These are phyloP conservation scores for Tirmania nivea DNA, from an alignment of 495 filamentous ascomycete species.

Conservation along the genomic window DNA sequence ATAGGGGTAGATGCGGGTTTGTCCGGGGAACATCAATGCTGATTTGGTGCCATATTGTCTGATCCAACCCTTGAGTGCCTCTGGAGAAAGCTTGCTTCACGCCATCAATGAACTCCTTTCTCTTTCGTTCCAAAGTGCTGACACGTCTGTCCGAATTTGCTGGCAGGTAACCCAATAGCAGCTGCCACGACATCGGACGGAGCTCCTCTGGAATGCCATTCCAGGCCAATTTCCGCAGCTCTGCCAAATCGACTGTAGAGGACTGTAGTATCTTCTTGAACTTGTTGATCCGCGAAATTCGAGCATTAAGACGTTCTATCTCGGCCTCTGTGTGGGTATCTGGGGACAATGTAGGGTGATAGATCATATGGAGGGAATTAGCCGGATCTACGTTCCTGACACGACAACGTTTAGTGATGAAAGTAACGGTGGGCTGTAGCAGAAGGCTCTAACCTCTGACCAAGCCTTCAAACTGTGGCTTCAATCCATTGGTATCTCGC, in stretches of 20 bases:
- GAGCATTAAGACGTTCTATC: conserved; percentile 62
- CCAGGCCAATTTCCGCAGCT: conserved; percentile 72
- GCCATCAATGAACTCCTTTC: conserved; percentile 91
- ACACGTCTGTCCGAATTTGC: conserved; percentile 84
- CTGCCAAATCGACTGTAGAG: conserved; percentile 62
- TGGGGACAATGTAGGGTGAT: conserved; percentile 51
- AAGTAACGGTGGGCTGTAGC: background rate
- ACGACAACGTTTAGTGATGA: conserved; percentile 1
- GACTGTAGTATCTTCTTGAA: conserved; percentile 91
- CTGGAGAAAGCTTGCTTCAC: conserved; percentile 86
- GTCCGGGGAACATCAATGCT: conserved; percentile 95
- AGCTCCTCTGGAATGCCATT: conserved; percentile 86
- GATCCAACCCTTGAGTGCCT: conserved; percentile 51
- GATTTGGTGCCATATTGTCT: conserved; percentile 96
- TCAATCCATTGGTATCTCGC: conserved; percentile 76
- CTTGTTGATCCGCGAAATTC: conserved; percentile 90
- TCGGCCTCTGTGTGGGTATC: conserved; percentile 41
- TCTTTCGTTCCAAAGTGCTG: conserved; percentile 74
- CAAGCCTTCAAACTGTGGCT: conserved; percentile 94
- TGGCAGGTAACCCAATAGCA: conserved; percentile 83
- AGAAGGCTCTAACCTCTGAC: conserved; percentile 36
- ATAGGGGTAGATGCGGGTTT: conserved; percentile 84
- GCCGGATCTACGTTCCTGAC: conserved; percentile 47
- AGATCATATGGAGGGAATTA: conserved; percentile 85
- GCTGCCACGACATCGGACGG: conserved; percentile 93